These are phyloP conservation scores for Pseudogymnoascus sp. DNA, from an alignment of 2,329 filamentous ascomycete genomes.

Conservation along the genomic window DNA sequence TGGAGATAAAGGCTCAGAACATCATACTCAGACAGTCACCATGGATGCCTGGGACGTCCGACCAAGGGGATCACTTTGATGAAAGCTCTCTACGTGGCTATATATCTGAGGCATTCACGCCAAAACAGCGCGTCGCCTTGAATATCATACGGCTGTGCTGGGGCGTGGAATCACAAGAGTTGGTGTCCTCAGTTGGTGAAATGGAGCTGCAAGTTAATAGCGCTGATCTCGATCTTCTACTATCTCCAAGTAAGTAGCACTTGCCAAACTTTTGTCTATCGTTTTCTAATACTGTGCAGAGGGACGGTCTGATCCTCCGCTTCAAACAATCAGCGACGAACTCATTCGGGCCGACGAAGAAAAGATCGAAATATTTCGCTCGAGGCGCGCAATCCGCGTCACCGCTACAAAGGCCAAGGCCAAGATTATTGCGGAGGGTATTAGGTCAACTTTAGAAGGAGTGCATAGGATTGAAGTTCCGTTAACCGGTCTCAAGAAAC, in stretches of 20 bases:
- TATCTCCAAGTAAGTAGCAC: conserved; percentile 21
- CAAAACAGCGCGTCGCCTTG: conserved; percentile 24
- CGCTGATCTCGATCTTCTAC: conserved; percentile 24
- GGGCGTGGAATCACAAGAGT: conserved; percentile 24
- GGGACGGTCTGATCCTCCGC: conserved; percentile 15
- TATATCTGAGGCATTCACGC: conserved; percentile 22
- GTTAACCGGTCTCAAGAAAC: conserved; percentile 17
- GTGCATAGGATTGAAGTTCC: conserved; percentile 17
- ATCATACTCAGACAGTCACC: conserved; percentile 19
- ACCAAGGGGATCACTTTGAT: conserved; percentile 19
- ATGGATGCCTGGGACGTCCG: conserved; percentile 25
- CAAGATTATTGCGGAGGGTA: conserved; percentile 18
- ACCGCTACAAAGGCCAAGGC: conserved; percentile 22
- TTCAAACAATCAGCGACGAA: conserved; percentile 20
- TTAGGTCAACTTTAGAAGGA: conserved; percentile 18
- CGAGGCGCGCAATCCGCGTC: conserved; percentile 22
- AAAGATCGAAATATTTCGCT: conserved; percentile 24
- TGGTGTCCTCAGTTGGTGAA: conserved; percentile 25
- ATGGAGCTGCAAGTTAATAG: conserved; percentile 24
- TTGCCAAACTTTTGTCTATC: neutral
- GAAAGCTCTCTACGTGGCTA: conserved; percentile 23
- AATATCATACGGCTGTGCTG: conserved; percentile 26
- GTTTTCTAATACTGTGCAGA: conserved; percentile 13
- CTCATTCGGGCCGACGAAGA: conserved; percentile 19
- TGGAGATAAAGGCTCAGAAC: neutral